Base-by-base conservation (phyloP, 805 yeast genomes). In the Cyberlindnera xylosilytica region DNA sequence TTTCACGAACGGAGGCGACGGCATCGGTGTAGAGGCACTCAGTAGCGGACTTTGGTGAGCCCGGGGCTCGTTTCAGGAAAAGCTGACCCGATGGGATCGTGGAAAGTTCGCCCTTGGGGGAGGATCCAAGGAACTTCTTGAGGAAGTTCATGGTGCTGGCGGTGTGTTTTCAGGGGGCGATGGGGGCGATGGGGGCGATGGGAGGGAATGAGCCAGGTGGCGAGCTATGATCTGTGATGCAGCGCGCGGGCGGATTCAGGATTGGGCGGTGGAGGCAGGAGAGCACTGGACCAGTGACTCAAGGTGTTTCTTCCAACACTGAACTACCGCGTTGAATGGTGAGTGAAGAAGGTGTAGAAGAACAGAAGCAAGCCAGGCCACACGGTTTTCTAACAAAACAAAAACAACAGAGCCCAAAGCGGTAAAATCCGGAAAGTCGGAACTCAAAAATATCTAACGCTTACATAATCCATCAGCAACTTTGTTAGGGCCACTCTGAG, bases 1-100 rank as follows among this genome's bases (percentile, higher is more conserved):
- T 79, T 46, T 78, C 79, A 31, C 87, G 72, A 37, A 91, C 79
- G 2, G 81, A 68, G 12, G 91, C 79, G 29, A 79, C 79, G 2
- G 95, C 90, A 52, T 87, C 95, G 45, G 79, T 82, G 62, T 80
- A 90, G 17, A 88, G 69, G 54, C 90, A 83, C 62, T 93, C 97
- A 27, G 80, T 69, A 20, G 81, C 89, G 8, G 96, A 90, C 60
- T 88, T 87, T 11, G 97, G 97, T 2, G 96, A 86, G 18, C 72
- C 73, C 6, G 86, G 84, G 1, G 86, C 73, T 37, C 98, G 69
- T 15, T 84, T 73, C 34, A 91, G 69, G 57, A 72, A 85, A 36
- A 91, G 72, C 63, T 81, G 83, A 3, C 97, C 98, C 0, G 83
- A 74, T 2, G 96, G 87, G 37, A 93, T 72, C 54, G 76, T 71